Percentiles rank a stretch among this genome's conserved stretches.
Conservation (phyloP, 805 yeast genomes). For the Starmerella riodocensis region DNA sequence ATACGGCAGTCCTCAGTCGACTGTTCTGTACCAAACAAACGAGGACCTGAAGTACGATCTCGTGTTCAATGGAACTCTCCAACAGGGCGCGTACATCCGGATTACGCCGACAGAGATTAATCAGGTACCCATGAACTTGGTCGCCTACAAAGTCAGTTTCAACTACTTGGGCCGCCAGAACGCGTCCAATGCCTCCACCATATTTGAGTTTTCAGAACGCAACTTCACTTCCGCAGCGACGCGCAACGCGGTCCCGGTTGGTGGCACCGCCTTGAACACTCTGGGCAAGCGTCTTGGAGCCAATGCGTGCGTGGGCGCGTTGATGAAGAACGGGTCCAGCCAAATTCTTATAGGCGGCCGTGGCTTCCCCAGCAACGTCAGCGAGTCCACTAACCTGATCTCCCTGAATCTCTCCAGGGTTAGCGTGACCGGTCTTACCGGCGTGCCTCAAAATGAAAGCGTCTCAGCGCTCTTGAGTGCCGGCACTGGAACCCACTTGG, state of each 20-base stretch:
- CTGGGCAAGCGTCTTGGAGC: conserved; percentile 30
- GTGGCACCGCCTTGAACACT: conserved; percentile 36
- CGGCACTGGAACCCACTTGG: conserved; percentile 28
- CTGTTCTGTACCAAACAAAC: conserved; percentile 68
- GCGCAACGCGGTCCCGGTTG: conserved; percentile 29
- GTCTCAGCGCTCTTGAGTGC: conserved; percentile 40
- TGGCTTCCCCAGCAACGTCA: conserved; percentile 23
- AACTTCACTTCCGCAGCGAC: conserved; percentile 43
- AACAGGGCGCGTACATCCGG: conserved; percentile 35
- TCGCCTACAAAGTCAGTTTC: conserved; percentile 55
- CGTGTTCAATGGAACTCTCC: conserved; percentile 51
- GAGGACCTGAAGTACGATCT: conserved; percentile 66
- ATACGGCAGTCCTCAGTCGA: conserved; percentile 31
- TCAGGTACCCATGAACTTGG: conserved; percentile 37
- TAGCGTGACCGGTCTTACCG: not conserved
- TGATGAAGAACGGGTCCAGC: conserved; percentile 26
- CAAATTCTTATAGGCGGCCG: conserved; percentile 38
- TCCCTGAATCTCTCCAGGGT: not conserved
- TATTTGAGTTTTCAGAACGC: conserved; percentile 65
- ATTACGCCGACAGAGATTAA: conserved; percentile 19
- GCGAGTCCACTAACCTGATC: conserved; percentile 5
- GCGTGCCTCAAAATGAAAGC: conserved; percentile 21
- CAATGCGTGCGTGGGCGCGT: conserved; percentile 32
- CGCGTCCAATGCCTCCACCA: conserved; percentile 29
- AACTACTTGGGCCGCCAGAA: conserved; percentile 29